phyloP scores from a whole-genome alignment of 176 grass and related monocot species.

The Puya raimondii region DNA sequence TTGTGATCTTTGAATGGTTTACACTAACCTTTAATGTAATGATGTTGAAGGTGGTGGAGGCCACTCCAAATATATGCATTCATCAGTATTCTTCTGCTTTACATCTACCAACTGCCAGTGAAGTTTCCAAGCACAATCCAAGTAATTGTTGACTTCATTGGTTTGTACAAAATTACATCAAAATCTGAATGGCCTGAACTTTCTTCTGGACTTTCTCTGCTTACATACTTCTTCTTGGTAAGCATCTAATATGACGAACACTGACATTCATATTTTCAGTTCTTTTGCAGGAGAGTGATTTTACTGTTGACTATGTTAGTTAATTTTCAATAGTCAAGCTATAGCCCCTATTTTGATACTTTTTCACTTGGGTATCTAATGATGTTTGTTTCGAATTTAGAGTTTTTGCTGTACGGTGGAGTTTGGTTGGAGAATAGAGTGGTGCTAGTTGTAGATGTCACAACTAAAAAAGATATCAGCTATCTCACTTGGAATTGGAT shows the following conservation, averaged over 20 bases:
- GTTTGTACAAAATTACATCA: slow-evolving; percentile 73
- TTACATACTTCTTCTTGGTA: slow-evolving; percentile 91
- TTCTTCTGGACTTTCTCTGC: slow-evolving; percentile 71
- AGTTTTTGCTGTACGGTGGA: too few species aligned
- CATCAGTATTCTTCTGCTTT: slow-evolving; percentile 88
- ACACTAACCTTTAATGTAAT: slow-evolving; percentile 1
- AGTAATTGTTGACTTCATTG: slow-evolving; percentile 78
- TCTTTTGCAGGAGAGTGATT: neutral
- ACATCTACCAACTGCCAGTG: slow-evolving; percentile 76
- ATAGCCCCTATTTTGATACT: too few species aligned
- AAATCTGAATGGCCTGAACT: slow-evolving; percentile 81
- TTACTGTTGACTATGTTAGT: neutral
- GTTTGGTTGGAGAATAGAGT: too few species aligned
- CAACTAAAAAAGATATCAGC: too few species aligned
- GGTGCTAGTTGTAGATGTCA: too few species aligned
- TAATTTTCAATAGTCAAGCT: too few species aligned
- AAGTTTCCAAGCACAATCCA: slow-evolving; percentile 51
- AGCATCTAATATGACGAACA: slow-evolving; percentile 19
- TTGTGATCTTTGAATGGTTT: neutral
- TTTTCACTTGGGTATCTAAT: too few species aligned
- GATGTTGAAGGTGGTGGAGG: slow-evolving; percentile 72
- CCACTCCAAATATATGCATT: slow-evolving; percentile 78
- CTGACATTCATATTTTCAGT: neutral
- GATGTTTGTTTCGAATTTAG: too few species aligned
- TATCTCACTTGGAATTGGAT: too few species aligned